These are phyloP conservation scores for Phytomonas serpens DNA, from an alignment of 208 protist genomes.

Conservation along the genomic window DNA sequence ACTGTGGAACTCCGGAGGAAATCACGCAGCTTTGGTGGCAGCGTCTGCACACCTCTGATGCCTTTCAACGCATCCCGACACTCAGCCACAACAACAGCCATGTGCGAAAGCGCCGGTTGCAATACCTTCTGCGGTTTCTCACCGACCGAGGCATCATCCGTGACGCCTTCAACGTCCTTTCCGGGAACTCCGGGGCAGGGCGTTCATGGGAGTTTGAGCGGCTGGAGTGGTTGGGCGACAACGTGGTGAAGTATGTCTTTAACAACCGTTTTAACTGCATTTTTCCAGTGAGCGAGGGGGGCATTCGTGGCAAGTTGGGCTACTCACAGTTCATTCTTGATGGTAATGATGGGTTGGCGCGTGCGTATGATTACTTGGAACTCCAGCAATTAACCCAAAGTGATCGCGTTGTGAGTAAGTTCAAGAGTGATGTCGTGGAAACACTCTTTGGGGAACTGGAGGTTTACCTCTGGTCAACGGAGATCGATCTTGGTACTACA, in stretches of 20 bases:
- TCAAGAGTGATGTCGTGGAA: conserved; percentile 88
- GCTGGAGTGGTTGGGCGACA: conserved; percentile 80
- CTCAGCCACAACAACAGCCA: conserved; percentile 68
- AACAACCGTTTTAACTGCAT: conserved; percentile 59
- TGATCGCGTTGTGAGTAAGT: conserved; percentile 81
- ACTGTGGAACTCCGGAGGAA: conserved; percentile 77
- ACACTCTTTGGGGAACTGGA: conserved; percentile 85
- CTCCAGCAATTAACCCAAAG: conserved; percentile 65
- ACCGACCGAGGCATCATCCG: conserved; percentile 59
- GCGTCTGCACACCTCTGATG: conserved; percentile 34
- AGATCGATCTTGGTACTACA: conserved; percentile 43
- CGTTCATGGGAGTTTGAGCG: conserved; percentile 86
- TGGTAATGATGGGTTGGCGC: conserved; percentile 80
- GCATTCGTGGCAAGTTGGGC: conserved; percentile 52
- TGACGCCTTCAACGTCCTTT: conserved; percentile 68
- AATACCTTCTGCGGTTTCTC: conserved; percentile 73
- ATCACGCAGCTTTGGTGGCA: conserved; percentile 64
- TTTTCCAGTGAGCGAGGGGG: conserved; percentile 62
- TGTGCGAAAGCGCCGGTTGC: conserved; percentile 55
- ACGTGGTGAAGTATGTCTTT: conserved; percentile 84
- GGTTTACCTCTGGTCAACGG: conserved; percentile 67
- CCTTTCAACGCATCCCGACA: conserved; percentile 51
- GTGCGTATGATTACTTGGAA: conserved; percentile 76
- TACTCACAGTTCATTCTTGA: conserved; percentile 83
- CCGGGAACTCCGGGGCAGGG: conserved; percentile 19